A percentile compares a stretch with the other conserved stretches of the same genome.
Conservation (phyloP, 2,329 filamentous ascomycete species). For the Fusarium virguliforme region DNA sequence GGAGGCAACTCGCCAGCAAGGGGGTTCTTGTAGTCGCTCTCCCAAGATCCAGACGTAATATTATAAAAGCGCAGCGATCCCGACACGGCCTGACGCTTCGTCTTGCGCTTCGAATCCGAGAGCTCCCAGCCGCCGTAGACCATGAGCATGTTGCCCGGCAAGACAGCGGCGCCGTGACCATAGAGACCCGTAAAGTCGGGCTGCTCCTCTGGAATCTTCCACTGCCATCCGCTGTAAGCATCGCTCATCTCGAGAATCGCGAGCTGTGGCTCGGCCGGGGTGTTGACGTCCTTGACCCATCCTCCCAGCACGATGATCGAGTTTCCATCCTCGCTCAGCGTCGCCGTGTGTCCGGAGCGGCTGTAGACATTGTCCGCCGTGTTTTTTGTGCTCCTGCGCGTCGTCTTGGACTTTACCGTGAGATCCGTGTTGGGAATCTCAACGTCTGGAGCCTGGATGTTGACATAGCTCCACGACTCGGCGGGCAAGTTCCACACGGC, state of each 20-base stretch:
- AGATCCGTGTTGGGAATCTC: constrained; percentile 68
- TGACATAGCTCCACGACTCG: constrained; percentile 87
- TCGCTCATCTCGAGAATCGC: constrained; percentile 82
- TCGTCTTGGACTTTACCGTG: constrained; percentile 58
- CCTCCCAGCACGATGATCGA: constrained; percentile 88
- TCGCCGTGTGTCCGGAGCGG: constrained; percentile 89
- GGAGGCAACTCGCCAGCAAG: constrained; percentile 29
- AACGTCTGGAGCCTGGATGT: constrained; percentile 66
- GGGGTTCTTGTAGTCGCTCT: constrained; percentile 66
- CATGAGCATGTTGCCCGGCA: constrained; percentile 80
- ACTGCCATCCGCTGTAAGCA: constrained; percentile 82
- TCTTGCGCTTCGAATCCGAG: constrained; percentile 49
- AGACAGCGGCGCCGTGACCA: constrained; percentile 74
- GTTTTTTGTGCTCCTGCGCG: constrained; percentile 46
- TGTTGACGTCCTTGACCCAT: constrained; percentile 88
- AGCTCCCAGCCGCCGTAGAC: constrained; percentile 75
- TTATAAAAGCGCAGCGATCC: constrained; percentile 67
- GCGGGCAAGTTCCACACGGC: constrained; percentile 91
- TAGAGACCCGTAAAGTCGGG: constrained; percentile 67
- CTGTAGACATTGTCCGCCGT: constrained; percentile 73
- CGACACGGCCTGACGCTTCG: constrained; percentile 55
- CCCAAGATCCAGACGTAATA: constrained; percentile 71
- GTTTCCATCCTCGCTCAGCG: constrained; percentile 83
- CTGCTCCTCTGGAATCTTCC: constrained; percentile 73
- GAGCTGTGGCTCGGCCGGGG: constrained; percentile 86